These are phyloP conservation scores for Cicer bijugum DNA, from an alignment of 306 rosid genomes.

Conservation along the genomic window DNA sequence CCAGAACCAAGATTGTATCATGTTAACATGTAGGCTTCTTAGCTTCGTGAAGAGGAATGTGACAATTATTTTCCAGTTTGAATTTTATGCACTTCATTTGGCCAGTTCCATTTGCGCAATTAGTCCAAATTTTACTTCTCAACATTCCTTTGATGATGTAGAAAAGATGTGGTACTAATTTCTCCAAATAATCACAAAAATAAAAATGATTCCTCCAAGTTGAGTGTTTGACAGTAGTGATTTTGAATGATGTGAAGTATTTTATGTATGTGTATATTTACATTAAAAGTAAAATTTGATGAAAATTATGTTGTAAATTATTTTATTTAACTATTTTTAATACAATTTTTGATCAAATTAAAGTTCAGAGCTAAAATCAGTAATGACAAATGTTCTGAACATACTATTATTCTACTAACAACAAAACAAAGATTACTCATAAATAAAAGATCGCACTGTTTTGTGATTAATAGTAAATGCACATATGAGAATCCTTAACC, in stretches of 20 bases:
- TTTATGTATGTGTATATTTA: not conserved
- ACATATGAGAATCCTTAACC: too few species aligned
- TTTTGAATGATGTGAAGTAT: not conserved
- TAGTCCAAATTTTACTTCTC: not conserved
- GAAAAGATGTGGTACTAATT: too few species aligned
- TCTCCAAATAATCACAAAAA: too few species aligned
- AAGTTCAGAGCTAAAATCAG: not conserved
- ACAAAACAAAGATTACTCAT: too few species aligned
- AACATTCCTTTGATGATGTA: not conserved
- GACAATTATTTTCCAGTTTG: constrained; percentile 5
- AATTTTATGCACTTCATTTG: constrained; percentile 28
- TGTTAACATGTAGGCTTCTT: constrained; percentile 1
- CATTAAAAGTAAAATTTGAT: too few species aligned
- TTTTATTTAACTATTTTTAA: not conserved
- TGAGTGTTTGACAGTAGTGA: not conserved
- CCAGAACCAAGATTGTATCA: constrained; percentile 29
- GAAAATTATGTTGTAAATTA: too few species aligned
- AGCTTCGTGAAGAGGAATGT: constrained; percentile 26
- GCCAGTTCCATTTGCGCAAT: not conserved
- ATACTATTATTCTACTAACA: not conserved
- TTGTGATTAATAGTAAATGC: too few species aligned
- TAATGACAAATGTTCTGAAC: not conserved
- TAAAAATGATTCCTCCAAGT: too few species aligned
- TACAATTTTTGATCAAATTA: too few species aligned
- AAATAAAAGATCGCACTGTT: not conserved